Evolutionary conservation across 2,329 filamentous ascomycete species (phyloP), one percentile per base, ranked within the genome.

Genomic region (Curvularia verruculosa): DNA sequence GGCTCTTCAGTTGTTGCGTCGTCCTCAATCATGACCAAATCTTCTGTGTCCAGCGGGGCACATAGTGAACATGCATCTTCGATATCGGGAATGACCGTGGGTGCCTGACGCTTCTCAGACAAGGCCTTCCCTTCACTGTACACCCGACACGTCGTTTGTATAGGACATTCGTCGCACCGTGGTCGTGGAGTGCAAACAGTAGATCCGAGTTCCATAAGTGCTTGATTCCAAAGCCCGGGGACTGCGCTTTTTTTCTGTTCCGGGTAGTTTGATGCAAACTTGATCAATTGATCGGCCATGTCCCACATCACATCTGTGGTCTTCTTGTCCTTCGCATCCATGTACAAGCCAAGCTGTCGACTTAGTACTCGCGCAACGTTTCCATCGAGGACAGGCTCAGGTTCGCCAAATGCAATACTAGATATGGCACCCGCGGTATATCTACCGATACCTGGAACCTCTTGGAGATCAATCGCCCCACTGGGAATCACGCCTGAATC

Each of bases 381-480:
- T 9, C 86, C 86, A 63, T 88, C 86, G 0, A 88, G 83, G 79
- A 88, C 85, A 1, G 86, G 80, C 31, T 82, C 84, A 0, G 85
- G 75, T 24, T 78, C 77, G 0, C 86, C 86, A 63, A 86, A 88
- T 0, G 86, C 85, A 49, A 88, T 88, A 51, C 84, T 83, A 0
- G 84, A 81, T 5, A 88, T 82, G 4, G 86, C 86, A 2, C 86
- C 86, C 0, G 85, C 86, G 0, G 86, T 88, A 60, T 88, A 88
- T 41, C 82, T 77, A 0, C 86, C 86, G 1, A 88, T 84, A 2
- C 86, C 86, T 0, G 86, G 83, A 1, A 88, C 80, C 49, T 80
- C 78, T 5, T 78, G 76, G 52, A 84, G 77, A 15, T 80, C 79
- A 4, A 72, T 74, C 0, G 80, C 79, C 0, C 71, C 70, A 1